Evolutionary conservation across 371 early-diverging fungal species (phyloP).

Genomic region (Cokeromyces recurvatus): DNA sequence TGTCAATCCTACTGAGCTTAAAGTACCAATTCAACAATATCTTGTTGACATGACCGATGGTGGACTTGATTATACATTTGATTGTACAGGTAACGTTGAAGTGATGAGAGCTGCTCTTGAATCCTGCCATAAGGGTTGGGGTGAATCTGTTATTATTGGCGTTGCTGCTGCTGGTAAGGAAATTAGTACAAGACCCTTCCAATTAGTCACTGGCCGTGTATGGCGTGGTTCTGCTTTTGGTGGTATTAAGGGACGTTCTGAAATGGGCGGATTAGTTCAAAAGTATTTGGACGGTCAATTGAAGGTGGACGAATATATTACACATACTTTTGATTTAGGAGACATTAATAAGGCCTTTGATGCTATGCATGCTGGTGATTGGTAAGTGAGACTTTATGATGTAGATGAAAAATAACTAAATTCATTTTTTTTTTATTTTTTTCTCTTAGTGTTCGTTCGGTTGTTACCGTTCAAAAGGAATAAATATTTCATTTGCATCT

Average conservation of each 20-base stretch:
- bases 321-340: slow-evolving; percentile 72
- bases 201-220: slow-evolving; percentile 88
- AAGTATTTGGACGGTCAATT: slow-evolving; percentile 79
- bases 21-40: slow-evolving; percentile 76
- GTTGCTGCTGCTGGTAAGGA: slow-evolving; percentile 93
- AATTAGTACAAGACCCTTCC: slow-evolving; percentile 91
- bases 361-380: slow-evolving; percentile 76
- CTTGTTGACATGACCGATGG: slow-evolving; percentile 91
- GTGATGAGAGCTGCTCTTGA: slow-evolving; percentile 96
- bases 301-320: slow-evolving; percentile 90
- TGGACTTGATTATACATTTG: slow-evolving; percentile 95
- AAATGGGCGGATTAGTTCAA: slow-evolving; percentile 85
- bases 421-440: background rate
- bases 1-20: slow-evolving; percentile 81
- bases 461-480: slow-evolving; percentile 38
- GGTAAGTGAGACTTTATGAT: slow-evolving; percentile 35
- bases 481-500: slow-evolving; percentile 1
- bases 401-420: too few species aligned
- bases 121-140: slow-evolving; percentile 92
- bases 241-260: slow-evolving; percentile 92
- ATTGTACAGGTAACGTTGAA: slow-evolving; percentile 86
- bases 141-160: slow-evolving; percentile 83
- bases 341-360: slow-evolving; percentile 93
- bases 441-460: slow-evolving; percentile 55
- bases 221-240: slow-evolving; percentile 98